Conservation (phyloP, 1,284 basidiomycete genomes). For the Cryptococcus hybrid region DNA sequence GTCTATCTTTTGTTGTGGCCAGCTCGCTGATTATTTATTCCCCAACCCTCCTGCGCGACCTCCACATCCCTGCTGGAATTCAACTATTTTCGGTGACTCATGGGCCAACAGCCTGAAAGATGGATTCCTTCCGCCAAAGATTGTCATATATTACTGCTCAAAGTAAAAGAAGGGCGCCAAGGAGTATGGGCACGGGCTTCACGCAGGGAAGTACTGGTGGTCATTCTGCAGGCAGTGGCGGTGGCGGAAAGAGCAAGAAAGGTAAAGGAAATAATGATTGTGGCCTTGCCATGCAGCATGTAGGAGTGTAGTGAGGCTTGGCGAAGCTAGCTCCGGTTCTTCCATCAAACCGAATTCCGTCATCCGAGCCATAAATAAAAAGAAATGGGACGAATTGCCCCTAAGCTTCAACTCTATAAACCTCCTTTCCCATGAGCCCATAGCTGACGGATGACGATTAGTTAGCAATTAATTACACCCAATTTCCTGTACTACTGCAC, state of each 20-base stretch:
- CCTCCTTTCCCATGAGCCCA: not conserved
- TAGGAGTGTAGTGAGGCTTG: not conserved
- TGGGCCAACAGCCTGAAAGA: conserved; percentile 41
- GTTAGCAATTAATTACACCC: too few species aligned
- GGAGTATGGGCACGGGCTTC: conserved; percentile 38
- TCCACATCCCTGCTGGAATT: not conserved
- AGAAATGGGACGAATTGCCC: not conserved
- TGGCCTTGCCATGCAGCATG: too few species aligned
- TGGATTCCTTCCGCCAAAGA: conserved; percentile 46
- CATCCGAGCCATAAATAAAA: not conserved
- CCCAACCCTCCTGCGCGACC: not conserved
- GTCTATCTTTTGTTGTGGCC: conserved; percentile 10
- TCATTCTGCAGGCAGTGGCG: conserved; percentile 11
- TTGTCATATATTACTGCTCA: conserved; percentile 29
- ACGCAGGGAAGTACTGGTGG: conserved; percentile 33
- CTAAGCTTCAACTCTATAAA: not conserved
- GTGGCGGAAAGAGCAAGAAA: conserved; percentile 29
- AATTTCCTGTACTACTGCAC: too few species aligned
- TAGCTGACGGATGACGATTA: not conserved
- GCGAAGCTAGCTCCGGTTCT: not conserved
- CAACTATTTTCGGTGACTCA: not conserved
- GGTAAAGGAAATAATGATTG: conserved; percentile 22
- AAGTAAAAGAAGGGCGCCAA: conserved; percentile 38
- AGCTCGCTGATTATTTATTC: too few species aligned
- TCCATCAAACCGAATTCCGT: not conserved